A percentile compares a stretch with the other conserved stretches of the same genome.
These are phyloP conservation scores for Endogone sp. DNA, from an alignment of 192 early-diverging fungal genomes.

Conservation along the genomic window DNA sequence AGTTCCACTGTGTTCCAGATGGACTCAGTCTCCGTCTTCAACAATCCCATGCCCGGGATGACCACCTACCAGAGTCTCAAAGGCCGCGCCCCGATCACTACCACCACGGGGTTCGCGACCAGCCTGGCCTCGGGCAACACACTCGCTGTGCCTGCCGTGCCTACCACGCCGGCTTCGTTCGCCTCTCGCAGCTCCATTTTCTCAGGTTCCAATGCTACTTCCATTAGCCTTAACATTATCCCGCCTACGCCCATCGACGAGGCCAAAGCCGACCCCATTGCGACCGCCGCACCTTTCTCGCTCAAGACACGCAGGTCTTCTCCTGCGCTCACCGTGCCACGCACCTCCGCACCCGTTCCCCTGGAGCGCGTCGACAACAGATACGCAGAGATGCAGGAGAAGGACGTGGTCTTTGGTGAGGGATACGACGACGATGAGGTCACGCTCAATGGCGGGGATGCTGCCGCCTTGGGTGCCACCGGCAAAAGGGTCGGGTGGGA, in stretches of 20 bases:
- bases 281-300: not conserved
- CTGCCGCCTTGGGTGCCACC: not conserved
- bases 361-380: not conserved
- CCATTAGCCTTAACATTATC: not conserved
- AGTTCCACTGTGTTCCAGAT: not conserved
- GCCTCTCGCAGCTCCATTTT: too few relatives aligned
- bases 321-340: not conserved
- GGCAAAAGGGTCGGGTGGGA: not conserved
- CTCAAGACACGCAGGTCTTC: not conserved
- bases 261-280: not conserved
- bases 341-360: not conserved
- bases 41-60: slow-evolving; percentile 17
- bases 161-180: not conserved
- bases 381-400: slow-evolving; percentile 12
- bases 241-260: not conserved
- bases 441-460: not conserved
- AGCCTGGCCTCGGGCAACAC: not conserved
- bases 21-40: slow-evolving; percentile 13
- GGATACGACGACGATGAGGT: not conserved
- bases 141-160: not conserved
- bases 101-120: not conserved
- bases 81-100: not conserved
- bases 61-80: slow-evolving; percentile 4
- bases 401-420: slow-evolving; percentile 16
- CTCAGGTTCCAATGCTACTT: not conserved